Base-by-base conservation (phyloP, 2,329 filamentous ascomycete genomes). In the Incumbomyces lentus region DNA sequence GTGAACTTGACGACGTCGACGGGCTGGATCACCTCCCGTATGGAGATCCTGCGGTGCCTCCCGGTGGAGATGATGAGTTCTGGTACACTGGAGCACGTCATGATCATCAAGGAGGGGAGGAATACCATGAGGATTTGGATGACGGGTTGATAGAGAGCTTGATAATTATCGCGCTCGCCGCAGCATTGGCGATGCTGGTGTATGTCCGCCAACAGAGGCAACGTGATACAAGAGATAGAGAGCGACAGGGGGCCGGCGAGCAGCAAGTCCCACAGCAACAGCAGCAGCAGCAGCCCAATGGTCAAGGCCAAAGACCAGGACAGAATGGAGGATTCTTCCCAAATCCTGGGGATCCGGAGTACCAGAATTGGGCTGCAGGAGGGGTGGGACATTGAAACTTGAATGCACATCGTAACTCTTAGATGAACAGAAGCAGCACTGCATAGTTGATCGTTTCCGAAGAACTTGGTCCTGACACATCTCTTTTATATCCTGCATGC, bases 131-230 rank as follows among this genome's bases (percentile, higher is more conserved):
- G 13, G 71, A 76, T 47, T 66, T 81, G 14, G 84, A 90, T 42
- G 86, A 88, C 39, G 85, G 86, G 11, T 69, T 95, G 13, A 55
- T 95, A 10, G 92, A 96, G 64, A 90, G 84, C 36, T 66, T 95
- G 18, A 70, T 94, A 37, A 93, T 98, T 51, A 71, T 95, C 12
- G 82, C 78, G 1, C 68, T 96, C 12, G 82, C 85, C 0, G 79
- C 81, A 12, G 79, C 80, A 1, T 71, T 96, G 45, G 79, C 84
- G 0, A 77, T 85, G 44, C 69, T 96, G 29, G 74, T 96, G 13
- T 94, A 88, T 64, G 90, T 92, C 62, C 73, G 86, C 16, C 81
- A 86, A 52, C 80, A 79, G 59, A 71, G 79, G 49, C 83, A 86
- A 59, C 71, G 81, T 54, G 64, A 67, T 53, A 43, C 65, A 67